Base-by-base conservation (phyloP, 208 protist genomes). In the Acanthamoeba quina region DNA sequence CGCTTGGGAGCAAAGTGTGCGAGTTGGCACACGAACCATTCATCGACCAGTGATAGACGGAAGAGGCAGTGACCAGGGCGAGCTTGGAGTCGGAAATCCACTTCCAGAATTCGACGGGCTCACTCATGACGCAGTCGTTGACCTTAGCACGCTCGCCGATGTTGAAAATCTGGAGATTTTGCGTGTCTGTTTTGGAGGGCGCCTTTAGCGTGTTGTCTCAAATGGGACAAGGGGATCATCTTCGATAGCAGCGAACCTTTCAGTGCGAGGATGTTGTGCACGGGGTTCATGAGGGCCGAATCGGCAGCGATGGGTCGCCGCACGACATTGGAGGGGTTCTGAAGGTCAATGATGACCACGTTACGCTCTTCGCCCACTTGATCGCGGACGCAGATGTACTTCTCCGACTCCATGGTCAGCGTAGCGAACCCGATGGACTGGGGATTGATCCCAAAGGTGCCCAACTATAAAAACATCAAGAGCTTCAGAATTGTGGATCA, bases 151-250 rank as follows among this genome's bases (percentile, higher is more conserved):
- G 98, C 94, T 99, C 97, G 41, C 99, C 99, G 88, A 99, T 96
- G 95, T 99, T 99, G 95, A 99, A 99, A 94, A 99, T 98, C 97
- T 99, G 99, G n/a, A 99, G 86, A 92, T 98, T 98, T 56, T 98
- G 96, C 60, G 97, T 98, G 66, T 98, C 99, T 98, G 41, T 24
- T 56, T 68, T 37, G 1, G 17, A 3, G 58, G 58, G 24, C 58
- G 24, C 58, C 58, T 10, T 64, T 64, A 64, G 6, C 15, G 17
- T 24, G 58, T 64, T 21, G 58, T 26, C 24, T 21, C 24, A 21
- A 64, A 24, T 21, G 54, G 0, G 19, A 21, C 54, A 21, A 15
- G 19, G 4, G 31, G 11, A 92, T 24, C n/a, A 56, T 11, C 34
- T 15, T 21, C 19, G 31, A 93, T 2, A 66, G 19, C 7, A 66